phyloP scores from a whole-genome alignment of 805 yeast genomes.

The Barnettozyma sp. region DNA sequence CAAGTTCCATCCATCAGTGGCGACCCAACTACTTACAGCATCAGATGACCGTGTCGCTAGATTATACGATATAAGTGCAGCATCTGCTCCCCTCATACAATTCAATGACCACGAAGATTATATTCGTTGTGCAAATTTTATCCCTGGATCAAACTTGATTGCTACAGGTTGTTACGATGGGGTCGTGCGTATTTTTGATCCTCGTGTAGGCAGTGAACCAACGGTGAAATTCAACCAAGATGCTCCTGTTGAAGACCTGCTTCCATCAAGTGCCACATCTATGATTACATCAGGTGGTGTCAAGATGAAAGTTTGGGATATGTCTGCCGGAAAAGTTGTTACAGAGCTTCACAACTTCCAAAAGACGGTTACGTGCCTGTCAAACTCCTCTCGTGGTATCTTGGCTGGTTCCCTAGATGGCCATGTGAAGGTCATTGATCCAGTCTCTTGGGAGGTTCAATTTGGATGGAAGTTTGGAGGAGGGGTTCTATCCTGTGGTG shows the following conservation, averaged over 20 bases:
- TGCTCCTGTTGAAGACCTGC: constrained; percentile 79
- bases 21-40: constrained; percentile 75
- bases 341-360: constrained; percentile 80
- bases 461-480: constrained; percentile 98
- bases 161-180: constrained; percentile 96
- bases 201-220: constrained; percentile 52
- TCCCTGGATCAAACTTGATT: constrained; percentile 75
- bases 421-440: constrained; percentile 91
- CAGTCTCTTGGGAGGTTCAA: constrained; percentile 74
- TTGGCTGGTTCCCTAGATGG: constrained; percentile 96
- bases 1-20: constrained; percentile 74
- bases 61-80: constrained; percentile 80
- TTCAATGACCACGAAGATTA: constrained; percentile 81
- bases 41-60: constrained; percentile 87
- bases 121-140: constrained; percentile 72
- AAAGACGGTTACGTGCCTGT: constrained; percentile 84
- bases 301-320: constrained; percentile 84
- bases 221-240: constrained; percentile 63
- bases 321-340: constrained; percentile 65
- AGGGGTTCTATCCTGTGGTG: constrained; percentile 83
- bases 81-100: constrained; percentile 61
- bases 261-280: constrained; percentile 63
- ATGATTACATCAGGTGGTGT: constrained; percentile 79
- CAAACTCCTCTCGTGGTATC: constrained; percentile 55
- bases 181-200: constrained; percentile 72